Percentiles rank a stretch among this genome's conserved stretches.
phyloP scores from a whole-genome alignment of 2,329 filamentous ascomycete genomes.

The Thielaviopsis punctulata region DNA sequence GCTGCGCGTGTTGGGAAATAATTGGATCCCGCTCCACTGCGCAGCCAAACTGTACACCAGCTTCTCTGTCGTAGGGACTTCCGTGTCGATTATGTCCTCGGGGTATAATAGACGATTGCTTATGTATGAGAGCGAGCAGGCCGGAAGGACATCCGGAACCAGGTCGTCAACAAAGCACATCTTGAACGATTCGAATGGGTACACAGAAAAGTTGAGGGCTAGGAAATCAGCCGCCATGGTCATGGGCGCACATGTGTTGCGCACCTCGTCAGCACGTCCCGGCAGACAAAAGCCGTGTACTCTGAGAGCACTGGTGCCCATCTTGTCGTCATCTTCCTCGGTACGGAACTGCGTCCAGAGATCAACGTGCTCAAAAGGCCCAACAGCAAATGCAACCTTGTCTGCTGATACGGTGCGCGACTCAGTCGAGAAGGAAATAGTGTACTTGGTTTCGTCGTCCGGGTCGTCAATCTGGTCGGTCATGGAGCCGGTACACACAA shows the following conservation, averaged over 20 bases:
- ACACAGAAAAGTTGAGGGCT: conserved; percentile 72
- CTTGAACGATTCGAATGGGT: conserved; percentile 84
- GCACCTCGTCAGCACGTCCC: conserved; percentile 61
- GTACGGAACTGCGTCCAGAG: conserved; percentile 71
- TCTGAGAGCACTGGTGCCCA: conserved; percentile 74
- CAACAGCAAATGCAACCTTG: conserved; percentile 84
- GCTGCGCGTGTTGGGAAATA: conserved; percentile 62
- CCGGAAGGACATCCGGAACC: conserved; percentile 52
- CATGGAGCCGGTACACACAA: conserved; percentile 79
- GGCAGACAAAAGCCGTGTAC: conserved; percentile 87
- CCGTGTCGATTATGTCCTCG: conserved; percentile 67
- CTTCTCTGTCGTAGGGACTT: conserved; percentile 64
- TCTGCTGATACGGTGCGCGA: conserved; percentile 57
- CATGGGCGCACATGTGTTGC: conserved; percentile 72
- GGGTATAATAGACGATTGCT: conserved; percentile 76
- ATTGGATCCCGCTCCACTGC: conserved; percentile 89
- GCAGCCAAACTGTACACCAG: conserved; percentile 72
- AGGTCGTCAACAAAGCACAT: conserved; percentile 89
- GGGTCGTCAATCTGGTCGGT: conserved; percentile 68
- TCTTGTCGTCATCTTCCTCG: conserved; percentile 78
- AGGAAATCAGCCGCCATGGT: conserved; percentile 83
- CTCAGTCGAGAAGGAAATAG: conserved; percentile 65
- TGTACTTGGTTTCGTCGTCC: conserved; percentile 65
- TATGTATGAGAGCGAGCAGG: conserved; percentile 73
- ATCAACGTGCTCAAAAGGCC: conserved; percentile 87